Evolutionary conservation across 441 rosid genomes (phyloP), one percentile per base, ranked within the genome.

Genomic region (Mallotus repandus): DNA sequence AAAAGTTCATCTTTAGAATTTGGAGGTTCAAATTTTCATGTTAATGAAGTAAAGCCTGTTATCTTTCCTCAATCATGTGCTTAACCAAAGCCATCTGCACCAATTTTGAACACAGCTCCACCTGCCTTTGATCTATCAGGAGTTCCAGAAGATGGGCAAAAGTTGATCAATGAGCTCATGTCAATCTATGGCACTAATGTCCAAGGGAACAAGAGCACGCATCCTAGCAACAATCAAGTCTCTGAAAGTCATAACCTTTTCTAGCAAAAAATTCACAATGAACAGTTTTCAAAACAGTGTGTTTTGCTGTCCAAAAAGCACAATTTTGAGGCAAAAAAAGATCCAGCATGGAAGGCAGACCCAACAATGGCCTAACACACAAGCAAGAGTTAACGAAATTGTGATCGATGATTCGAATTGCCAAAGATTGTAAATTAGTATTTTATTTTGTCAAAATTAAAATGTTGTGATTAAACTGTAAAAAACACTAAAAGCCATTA

Each of bases 81-180:
- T 53, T 91, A 80, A 75, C 61, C 87, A 38, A 82, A 83, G 76
- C 82, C 82, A 32, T 81, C 81, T 35, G 78, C 78, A 63, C 55
- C 78, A 18, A 15, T 73, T 0, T 61, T 77, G 72, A 83, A 79
- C 69, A 41, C 86, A 1, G 72, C 75, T 2, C 70, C 86, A 4
- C 73, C 90, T 25, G 61, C 87, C 19, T 81, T 90, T 1, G 88
- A 89, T 81, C 84, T 90, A 60, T 79, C 91, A 0, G 89, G 91
- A 71, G 93, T 93, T 77, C 96, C 99, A 35, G 97, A 90, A 78
- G 97, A 93, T 35, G 99, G 96, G 49, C 96, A 90, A 66, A 88
- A 86, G 80, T 83, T 82, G 85, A 91, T 95, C 75, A 83, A 82
- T 1, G 92, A 93, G 48, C 93, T 91, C 41, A 88, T 93, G 93